phyloP scores from a whole-genome alignment of 768 basidiomycete species.

The Trametes cingulata region DNA sequence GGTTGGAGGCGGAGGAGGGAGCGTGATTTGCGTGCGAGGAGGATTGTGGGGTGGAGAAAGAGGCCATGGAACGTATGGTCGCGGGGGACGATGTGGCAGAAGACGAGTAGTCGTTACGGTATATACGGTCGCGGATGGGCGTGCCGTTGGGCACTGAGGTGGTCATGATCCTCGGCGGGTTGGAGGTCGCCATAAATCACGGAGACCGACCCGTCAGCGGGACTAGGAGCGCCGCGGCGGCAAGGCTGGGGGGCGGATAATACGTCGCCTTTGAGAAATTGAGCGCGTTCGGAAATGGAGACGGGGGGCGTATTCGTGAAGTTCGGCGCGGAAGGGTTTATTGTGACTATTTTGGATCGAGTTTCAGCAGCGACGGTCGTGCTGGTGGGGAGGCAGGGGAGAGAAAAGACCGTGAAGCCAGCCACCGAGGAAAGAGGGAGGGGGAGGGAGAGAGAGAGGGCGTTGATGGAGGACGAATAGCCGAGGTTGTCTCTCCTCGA shows the following conservation, averaged over 20 bases:
- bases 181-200: conserved; percentile 14
- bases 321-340: background rate
- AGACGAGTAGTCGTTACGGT: conserved; percentile 21
- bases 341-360: conserved; percentile 1
- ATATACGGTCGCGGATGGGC: conserved; percentile 20
- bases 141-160: conserved; percentile 19
- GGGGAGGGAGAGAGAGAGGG: conserved; percentile 1
- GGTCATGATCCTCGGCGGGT: conserved; percentile 19
- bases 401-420: conserved; percentile 15
- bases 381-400: background rate
- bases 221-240: background rate
- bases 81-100: conserved; percentile 24
- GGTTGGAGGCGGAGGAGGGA: conserved; percentile 16
- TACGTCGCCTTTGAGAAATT: conserved; percentile 7
- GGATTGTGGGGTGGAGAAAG: conserved; percentile 24
- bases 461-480: conserved; percentile 14
- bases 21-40: conserved; percentile 22
- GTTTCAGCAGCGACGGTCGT: background rate
- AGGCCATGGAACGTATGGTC: conserved; percentile 20
- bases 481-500: background rate
- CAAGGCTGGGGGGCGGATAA: background rate
- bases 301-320: conserved; percentile 2
- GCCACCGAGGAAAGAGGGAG: conserved; percentile 1
- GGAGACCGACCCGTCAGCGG: background rate
- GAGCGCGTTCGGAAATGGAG: conserved; percentile 6